Conservation (phyloP, 306 rosid genomes). For the Boehmeria nivea region DNA sequence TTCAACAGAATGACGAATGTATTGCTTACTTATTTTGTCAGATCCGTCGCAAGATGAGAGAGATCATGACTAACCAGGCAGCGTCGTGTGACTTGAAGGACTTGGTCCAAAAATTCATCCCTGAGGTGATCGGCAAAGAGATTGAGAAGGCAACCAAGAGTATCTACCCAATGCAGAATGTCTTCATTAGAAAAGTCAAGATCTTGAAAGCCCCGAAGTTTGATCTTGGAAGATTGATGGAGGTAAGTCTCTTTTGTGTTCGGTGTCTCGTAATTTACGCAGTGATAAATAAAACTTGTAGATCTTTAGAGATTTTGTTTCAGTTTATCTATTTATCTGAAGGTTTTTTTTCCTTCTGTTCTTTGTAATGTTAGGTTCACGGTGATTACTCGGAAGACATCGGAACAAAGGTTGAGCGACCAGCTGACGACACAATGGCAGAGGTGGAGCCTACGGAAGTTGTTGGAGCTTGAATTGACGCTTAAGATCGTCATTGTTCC, state of each 20-base stretch:
- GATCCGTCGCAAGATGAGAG: conserved; percentile 95
- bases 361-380: conserved; percentile 48
- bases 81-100: conserved; percentile 85
- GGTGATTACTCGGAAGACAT: conserved; percentile 73
- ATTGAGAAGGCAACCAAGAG: conserved; percentile 77
- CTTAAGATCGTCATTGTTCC: not conserved
- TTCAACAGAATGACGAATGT: not conserved
- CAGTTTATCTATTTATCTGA: not conserved
- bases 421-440: conserved; percentile 54
- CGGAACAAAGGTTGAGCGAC: conserved; percentile 80
- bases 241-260: conserved; percentile 30
- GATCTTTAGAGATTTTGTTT: too few relatives aligned
- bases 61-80: conserved; percentile 75
- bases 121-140: conserved; percentile 85
- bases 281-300: too few relatives aligned
- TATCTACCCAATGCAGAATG: conserved; percentile 82
- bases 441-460: conserved; percentile 57
- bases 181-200: conserved; percentile 81
- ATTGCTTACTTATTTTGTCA: conserved; percentile 12
- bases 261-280: too few relatives aligned
- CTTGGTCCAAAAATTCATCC: conserved; percentile 79
- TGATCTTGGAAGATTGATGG: conserved; percentile 92
- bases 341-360: not conserved
- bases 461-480: conserved; percentile 57
- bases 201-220: conserved; percentile 94